These are phyloP conservation scores for Pleomassaria siparia DNA, from an alignment of 2,329 filamentous ascomycete species.

Conservation along the genomic window DNA sequence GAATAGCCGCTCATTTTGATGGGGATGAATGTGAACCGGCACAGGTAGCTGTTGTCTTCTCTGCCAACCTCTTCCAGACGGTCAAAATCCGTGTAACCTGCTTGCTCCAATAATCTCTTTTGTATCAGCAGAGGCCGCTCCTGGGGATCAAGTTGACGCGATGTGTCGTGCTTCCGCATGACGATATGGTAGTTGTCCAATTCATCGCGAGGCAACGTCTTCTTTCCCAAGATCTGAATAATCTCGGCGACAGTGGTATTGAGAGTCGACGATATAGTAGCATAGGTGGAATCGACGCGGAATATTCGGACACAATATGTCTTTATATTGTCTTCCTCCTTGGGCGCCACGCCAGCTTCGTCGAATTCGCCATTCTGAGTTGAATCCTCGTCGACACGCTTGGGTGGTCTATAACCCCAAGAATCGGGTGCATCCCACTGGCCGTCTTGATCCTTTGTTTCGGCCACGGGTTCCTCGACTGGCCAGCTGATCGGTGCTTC, in stretches of 20 bases:
- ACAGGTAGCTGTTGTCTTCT: conserved; percentile 96
- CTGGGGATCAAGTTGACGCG: conserved; percentile 72
- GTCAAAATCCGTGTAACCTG: conserved; percentile 85
- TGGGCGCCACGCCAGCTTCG: conserved; percentile 66
- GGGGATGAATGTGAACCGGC: conserved; percentile 92
- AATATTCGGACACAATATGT: conserved; percentile 95
- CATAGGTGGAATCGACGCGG: conserved; percentile 89
- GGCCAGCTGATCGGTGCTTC: conserved; percentile 52
- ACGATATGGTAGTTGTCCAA: conserved; percentile 95
- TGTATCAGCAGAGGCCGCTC: conserved; percentile 90
- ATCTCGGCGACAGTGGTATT: conserved; percentile 86
- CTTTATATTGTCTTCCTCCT: conserved; percentile 71
- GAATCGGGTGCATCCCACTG: conserved; percentile 92
- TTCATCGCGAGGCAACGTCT: conserved; percentile 88
- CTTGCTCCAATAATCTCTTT: conserved; percentile 85
- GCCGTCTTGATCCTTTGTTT: conserved; percentile 41
- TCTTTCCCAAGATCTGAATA: conserved; percentile 87
- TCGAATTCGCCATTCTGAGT: conserved; percentile 63
- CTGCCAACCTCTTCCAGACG: conserved; percentile 89
- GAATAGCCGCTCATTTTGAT: conserved; percentile 80
- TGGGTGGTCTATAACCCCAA: conserved; percentile 76
- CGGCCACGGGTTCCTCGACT: conserved; percentile 37
- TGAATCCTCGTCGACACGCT: conserved; percentile 65
- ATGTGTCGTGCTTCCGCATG: conserved; percentile 87
- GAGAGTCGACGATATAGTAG: conserved; percentile 81